phyloP scores from a whole-genome alignment of 352 stramenopile genomes.

The Phytophthora macrochlamydospora region DNA sequence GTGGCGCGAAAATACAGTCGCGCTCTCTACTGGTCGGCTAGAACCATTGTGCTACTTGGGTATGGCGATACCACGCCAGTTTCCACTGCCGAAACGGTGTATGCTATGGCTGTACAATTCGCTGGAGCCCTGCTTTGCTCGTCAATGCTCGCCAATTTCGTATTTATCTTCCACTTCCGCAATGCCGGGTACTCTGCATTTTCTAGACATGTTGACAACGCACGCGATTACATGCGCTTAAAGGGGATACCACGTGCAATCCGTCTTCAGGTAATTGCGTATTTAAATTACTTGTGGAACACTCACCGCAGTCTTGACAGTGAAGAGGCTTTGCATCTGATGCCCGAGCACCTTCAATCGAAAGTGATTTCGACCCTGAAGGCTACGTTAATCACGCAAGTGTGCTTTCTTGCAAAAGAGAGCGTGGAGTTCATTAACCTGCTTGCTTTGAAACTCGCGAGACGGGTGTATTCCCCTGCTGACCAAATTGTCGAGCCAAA shows the following conservation, averaged over 20 bases:
- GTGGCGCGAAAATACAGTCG: constrained; percentile 51
- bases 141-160: constrained; percentile 56
- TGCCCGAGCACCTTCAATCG: constrained; percentile 58
- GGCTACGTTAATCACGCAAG: constrained; percentile 56
- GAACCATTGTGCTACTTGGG: constrained; percentile 56
- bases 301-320: constrained; percentile 62
- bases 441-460: constrained; percentile 45
- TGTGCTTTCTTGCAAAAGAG: constrained; percentile 69
- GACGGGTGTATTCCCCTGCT: constrained; percentile 52
- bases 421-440: constrained; percentile 68
- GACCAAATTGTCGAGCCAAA: constrained; percentile 67
- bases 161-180: constrained; percentile 70
- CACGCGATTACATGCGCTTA: constrained; percentile 68
- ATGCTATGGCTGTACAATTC: constrained; percentile 51
- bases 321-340: constrained; percentile 49
- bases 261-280: constrained; percentile 11
- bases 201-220: constrained; percentile 61
- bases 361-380: constrained; percentile 64
- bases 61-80: constrained; percentile 67
- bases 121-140: constrained; percentile 45
- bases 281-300: constrained; percentile 45
- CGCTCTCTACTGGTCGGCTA: constrained; percentile 53
- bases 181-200: constrained; percentile 50
- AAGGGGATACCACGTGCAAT: constrained; percentile 49
- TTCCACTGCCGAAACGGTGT: constrained; percentile 51